A percentile compares a stretch with the other conserved stretches of the same genome.
These are phyloP conservation scores for Exophiala oligosperma DNA, from an alignment of 2,329 filamentous ascomycete species.

Conservation along the genomic window DNA sequence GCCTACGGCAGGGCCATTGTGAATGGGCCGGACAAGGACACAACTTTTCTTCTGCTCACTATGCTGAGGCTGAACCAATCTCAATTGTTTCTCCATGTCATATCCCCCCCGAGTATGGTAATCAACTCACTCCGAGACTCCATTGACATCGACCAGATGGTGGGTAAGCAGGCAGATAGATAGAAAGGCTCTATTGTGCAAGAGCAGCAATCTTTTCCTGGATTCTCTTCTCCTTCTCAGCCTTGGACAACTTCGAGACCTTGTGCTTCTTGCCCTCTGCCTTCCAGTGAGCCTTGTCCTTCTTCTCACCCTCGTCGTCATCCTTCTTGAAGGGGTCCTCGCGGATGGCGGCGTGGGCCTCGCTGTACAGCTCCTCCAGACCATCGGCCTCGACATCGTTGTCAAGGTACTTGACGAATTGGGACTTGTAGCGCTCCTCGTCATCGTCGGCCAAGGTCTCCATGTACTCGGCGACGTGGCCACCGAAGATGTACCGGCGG, in stretches of 20 bases:
- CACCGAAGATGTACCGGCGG: conserved; percentile 98
- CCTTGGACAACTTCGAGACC: conserved; percentile 74
- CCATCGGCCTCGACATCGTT: conserved; percentile 92
- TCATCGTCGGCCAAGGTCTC: conserved; percentile 99
- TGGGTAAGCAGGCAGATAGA: too few species aligned
- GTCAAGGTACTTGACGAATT: conserved; percentile 98
- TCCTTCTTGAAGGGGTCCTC: conserved; percentile 98
- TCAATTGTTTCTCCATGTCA: too few species aligned
- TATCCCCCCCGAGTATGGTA: too few species aligned
- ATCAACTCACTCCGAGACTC: too few species aligned
- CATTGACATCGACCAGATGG: too few species aligned
- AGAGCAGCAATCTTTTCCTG: conserved; percentile 89
- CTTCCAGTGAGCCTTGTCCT: conserved; percentile 98
- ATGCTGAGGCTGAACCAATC: too few species aligned
- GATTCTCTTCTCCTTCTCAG: conserved; percentile 78
- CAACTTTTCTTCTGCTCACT: too few species aligned
- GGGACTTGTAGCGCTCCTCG: conserved; percentile 98
- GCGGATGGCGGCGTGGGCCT: conserved; percentile 95
- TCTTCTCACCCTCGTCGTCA: conserved; percentile 73
- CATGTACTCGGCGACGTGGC: conserved; percentile 99
- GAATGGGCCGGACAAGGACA: too few species aligned
- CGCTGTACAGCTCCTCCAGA: conserved; percentile 92
- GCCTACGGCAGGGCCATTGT: too few species aligned
- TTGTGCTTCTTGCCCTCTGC: conserved; percentile 89
- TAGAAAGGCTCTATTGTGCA: conserved; percentile 28